phyloP scores from a whole-genome alignment of 495 filamentous ascomycete genomes.

The Pyrenula massariospora region DNA sequence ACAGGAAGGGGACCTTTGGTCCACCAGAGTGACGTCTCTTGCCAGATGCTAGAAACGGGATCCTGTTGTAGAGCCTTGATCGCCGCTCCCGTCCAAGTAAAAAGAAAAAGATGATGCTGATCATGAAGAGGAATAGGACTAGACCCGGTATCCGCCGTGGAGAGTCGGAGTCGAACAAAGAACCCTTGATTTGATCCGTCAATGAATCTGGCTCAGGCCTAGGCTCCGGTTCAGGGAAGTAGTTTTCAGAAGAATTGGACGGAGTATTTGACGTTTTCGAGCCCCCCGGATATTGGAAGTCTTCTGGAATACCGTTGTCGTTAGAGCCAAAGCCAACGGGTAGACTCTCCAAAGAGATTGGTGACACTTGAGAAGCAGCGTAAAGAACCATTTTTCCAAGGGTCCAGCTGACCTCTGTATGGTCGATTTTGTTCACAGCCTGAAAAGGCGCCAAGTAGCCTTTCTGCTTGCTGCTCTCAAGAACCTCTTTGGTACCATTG shows the following conservation, averaged over 20 bases:
- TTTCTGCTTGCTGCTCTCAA: conserved; percentile 59
- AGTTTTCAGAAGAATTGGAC: conserved; percentile 7
- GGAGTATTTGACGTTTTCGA: conserved; percentile 3
- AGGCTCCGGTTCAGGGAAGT: conserved; percentile 31
- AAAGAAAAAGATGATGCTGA: conserved; percentile 54
- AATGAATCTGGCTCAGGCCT: conserved; percentile 31
- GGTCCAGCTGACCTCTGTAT: conserved; percentile 95
- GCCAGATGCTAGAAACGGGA: conserved; percentile 37
- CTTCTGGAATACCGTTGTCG: conserved; percentile 46
- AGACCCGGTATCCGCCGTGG: conserved; percentile 62
- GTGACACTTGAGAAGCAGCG: conserved; percentile 74
- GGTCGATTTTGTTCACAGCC: conserved; percentile 83
- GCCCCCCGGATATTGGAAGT: conserved; percentile 82
- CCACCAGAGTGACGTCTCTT: conserved; percentile 39
- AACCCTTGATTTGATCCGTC: conserved; percentile 63
- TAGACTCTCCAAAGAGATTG: conserved; percentile 41
- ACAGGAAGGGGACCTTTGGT: conserved; percentile 38
- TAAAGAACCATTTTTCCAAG: conserved; percentile 97
- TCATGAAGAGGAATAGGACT: conserved; percentile 59
- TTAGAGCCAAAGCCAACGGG: conserved; percentile 93
- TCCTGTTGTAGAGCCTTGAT: conserved; percentile 46
- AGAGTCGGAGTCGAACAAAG: conserved; percentile 46
- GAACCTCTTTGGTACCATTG: conserved; percentile 66
- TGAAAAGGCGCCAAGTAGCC: conserved; percentile 85
- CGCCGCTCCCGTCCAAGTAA: conserved; percentile 63